Conservation (phyloP, 2,329 filamentous ascomycete genomes). For the Ceratocystis colombiana region DNA sequence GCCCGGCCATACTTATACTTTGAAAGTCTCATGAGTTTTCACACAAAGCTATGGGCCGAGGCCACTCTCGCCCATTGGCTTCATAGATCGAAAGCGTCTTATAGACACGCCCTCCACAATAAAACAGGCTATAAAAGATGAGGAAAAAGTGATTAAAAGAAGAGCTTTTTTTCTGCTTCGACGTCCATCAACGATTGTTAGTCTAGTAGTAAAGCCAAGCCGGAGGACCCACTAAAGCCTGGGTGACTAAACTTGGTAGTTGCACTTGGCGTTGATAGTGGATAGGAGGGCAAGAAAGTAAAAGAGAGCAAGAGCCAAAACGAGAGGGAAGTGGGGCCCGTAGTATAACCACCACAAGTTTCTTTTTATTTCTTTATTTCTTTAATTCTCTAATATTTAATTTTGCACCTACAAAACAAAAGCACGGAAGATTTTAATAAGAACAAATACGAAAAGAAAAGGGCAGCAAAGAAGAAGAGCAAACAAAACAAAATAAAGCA, state of each 20-base stretch:
- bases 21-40: background rate
- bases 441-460: background rate
- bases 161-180: background rate
- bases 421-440: background rate
- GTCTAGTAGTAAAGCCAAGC: background rate
- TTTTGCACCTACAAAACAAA: too few relatives aligned
- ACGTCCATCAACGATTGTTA: background rate
- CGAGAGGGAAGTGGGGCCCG: background rate
- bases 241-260: constrained; percentile 7
- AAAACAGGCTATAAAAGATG: background rate
- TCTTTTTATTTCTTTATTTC: background rate
- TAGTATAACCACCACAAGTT: background rate
- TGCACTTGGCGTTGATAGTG: constrained; percentile 20
- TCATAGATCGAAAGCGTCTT: background rate
- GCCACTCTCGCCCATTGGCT: background rate
- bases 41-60: background rate
- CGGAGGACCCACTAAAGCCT: constrained; percentile 11
- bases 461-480: background rate
- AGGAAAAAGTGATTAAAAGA: background rate
- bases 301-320: background rate
- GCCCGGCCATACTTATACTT: constrained; percentile 9
- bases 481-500: background rate
- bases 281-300: background rate
- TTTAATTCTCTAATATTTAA: too few relatives aligned
- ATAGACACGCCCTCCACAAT: constrained; percentile 1